Evolutionary conservation across 2,329 filamentous ascomycete species (phyloP).

Genomic region (Cytospora mali): DNA sequence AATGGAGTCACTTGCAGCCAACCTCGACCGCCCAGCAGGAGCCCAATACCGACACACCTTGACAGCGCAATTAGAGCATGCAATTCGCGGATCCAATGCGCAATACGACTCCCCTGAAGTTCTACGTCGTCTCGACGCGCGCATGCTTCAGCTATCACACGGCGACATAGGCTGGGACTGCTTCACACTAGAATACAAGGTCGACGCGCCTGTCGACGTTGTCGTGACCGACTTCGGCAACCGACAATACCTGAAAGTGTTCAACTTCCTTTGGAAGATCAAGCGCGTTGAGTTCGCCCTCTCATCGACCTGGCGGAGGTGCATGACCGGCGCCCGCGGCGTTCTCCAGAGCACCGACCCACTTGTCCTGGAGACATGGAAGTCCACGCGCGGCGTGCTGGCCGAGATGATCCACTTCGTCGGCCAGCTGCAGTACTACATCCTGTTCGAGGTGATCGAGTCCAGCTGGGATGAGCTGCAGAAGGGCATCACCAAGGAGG

Average conservation of each 20-base stretch:
- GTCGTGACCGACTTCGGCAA: slow-evolving; percentile 96
- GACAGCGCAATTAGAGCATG: slow-evolving; percentile 96
- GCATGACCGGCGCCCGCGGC: slow-evolving; percentile 93
- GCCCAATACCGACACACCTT: slow-evolving; percentile 95
- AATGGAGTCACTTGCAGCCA: slow-evolving; percentile 93
- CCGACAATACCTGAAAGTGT: slow-evolving; percentile 96
- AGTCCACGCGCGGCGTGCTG: slow-evolving; percentile 81
- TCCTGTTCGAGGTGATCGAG: slow-evolving; percentile 97
- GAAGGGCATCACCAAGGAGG: slow-evolving; percentile 77
- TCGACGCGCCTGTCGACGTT: slow-evolving; percentile 93
- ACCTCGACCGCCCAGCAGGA: slow-evolving; percentile 92
- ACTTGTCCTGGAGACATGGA: slow-evolving; percentile 80
- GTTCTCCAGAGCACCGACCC: slow-evolving; percentile 76
- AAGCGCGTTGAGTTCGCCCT: slow-evolving; percentile 97
- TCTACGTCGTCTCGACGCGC: slow-evolving; percentile 87
- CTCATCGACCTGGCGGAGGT: slow-evolving; percentile 87
- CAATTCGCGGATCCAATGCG: slow-evolving; percentile 94
- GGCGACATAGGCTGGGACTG: slow-evolving; percentile 99
- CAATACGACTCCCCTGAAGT: slow-evolving; percentile 95
- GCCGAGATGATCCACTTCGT: slow-evolving; percentile 99
- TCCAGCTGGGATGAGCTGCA: slow-evolving; percentile 92
- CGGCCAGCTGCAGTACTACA: slow-evolving; percentile 96
- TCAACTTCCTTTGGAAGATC: slow-evolving; percentile 98
- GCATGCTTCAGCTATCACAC: slow-evolving; percentile 94
- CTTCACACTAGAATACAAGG: slow-evolving; percentile 98